Conservation (phyloP, 2,329 filamentous ascomycete genomes). For the Colletotrichum limetticola region DNA sequence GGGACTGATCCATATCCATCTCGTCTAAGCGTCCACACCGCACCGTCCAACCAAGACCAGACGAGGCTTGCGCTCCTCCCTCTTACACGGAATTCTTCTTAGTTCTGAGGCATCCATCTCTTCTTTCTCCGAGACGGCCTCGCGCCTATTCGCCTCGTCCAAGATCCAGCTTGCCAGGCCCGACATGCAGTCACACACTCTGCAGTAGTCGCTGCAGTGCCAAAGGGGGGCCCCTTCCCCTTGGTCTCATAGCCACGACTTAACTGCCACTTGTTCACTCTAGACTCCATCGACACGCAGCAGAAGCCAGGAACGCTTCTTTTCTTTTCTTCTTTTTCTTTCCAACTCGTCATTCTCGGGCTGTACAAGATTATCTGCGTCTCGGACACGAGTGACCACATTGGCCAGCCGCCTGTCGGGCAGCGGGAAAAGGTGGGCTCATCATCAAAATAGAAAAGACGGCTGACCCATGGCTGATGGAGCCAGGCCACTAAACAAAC, state of each 20-base stretch:
- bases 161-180: not conserved
- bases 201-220: constrained; percentile 30
- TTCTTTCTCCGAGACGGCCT: not conserved
- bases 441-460: constrained; percentile 26
- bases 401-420: constrained; percentile 11
- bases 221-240: constrained; percentile 3
- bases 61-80: constrained; percentile 9
- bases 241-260: constrained; percentile 25
- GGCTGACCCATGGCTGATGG: constrained; percentile 29
- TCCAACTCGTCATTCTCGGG: constrained; percentile 1
- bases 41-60: constrained; percentile 18
- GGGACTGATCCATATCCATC: not conserved
- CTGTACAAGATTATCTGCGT: constrained; percentile 5
- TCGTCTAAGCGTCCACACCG: constrained; percentile 17
- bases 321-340: constrained; percentile 3
- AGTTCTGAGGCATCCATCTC: not conserved
- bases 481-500: constrained; percentile 32
- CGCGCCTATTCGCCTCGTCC: constrained; percentile 16
- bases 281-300: constrained; percentile 20
- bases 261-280: constrained; percentile 31
- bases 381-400: not conserved
- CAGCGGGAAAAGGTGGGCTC: constrained; percentile 25
- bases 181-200: constrained; percentile 5
- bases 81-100: not conserved
- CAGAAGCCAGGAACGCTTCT: not conserved